These are phyloP conservation scores for Penicillium hesseltinei DNA, from an alignment of 2,329 filamentous ascomycete genomes.

Conservation along the genomic window DNA sequence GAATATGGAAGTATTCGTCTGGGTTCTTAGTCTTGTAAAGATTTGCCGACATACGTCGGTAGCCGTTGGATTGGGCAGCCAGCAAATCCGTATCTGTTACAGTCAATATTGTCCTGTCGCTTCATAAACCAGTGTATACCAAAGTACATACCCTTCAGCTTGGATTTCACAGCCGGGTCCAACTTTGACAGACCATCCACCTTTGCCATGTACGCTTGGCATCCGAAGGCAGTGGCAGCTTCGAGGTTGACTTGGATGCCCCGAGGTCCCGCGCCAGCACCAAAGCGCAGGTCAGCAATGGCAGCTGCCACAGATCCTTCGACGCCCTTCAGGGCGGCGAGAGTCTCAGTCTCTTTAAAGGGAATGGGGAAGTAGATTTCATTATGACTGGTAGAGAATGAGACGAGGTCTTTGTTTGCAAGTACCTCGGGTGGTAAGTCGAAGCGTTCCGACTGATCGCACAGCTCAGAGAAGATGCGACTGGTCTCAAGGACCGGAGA, in stretches of 20 bases:
- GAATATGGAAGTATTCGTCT: slow-evolving; percentile 71
- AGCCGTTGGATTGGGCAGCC: slow-evolving; percentile 67
- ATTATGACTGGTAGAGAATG: slow-evolving; percentile 38
- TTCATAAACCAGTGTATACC: neutral
- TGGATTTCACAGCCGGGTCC: slow-evolving; percentile 39
- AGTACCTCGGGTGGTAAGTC: slow-evolving; percentile 33
- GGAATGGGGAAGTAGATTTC: slow-evolving; percentile 45
- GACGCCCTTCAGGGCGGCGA: slow-evolving; percentile 57
- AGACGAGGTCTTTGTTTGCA: slow-evolving; percentile 33
- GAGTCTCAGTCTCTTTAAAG: slow-evolving; percentile 54
- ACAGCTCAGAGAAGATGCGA: slow-evolving; percentile 39
- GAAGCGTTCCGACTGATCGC: slow-evolving; percentile 35
- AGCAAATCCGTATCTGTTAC: slow-evolving; percentile 67
- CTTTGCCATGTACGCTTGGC: slow-evolving; percentile 44
- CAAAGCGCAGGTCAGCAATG: slow-evolving; percentile 56
- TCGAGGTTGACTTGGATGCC: slow-evolving; percentile 39
- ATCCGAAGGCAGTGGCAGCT: slow-evolving; percentile 42
- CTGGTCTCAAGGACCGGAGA: slow-evolving; percentile 38
- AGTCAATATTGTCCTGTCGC: neutral
- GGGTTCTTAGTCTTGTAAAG: slow-evolving; percentile 66
- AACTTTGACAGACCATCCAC: slow-evolving; percentile 40
- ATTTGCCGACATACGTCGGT: slow-evolving; percentile 70
- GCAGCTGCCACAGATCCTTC: slow-evolving; percentile 61
- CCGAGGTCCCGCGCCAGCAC: slow-evolving; percentile 38
- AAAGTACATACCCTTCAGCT: slow-evolving; percentile 36